Evolutionary conservation across 2,329 filamentous ascomycete species (phyloP), one percentile per base, ranked within the genome.

Genomic region (Fusarium pilosicola): DNA sequence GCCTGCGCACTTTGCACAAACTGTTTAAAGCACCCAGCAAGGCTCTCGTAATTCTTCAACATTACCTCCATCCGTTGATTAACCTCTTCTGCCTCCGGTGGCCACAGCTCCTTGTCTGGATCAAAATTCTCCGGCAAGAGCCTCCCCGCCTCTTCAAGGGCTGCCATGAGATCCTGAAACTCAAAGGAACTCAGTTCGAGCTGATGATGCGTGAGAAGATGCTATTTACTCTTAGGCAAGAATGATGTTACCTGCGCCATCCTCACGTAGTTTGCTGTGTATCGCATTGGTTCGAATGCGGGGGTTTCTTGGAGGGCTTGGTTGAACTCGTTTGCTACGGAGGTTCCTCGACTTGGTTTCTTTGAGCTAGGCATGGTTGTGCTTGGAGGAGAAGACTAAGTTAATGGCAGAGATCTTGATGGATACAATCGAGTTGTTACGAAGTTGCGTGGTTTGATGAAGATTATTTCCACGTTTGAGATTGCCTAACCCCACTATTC

Each of bases 281-380:
- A 61, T 7, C 52, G 57, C 69, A 73, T 73, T 7, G 42, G 51
- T 24, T 73, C 69, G 10, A 66, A 58, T 6, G 34, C 69, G 11
- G 46, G 49, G 5, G 52, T 62, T 20, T 39, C 17, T 11, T 44
- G 41, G 9, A 62, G 18, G 11, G 14, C 7, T 11, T 70, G 54
- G 28, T 42, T 45, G 12, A 73, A 70, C 6, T 73, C 48, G 11
- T 5, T 48, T 6, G 60, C 70, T 7, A 57, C n/a, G 3, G 59
- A 56, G 2, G 36, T 24, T 4, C 60, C 36, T 18, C 22, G 22
- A 8, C 12, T 18, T 1, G 52, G 15, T 15, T 57, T 57, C 2
- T 38, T 67, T 8, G 65, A 28, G 5, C 6, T 39, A 3, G 48
- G 2, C 71, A 74, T 74, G 8, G 10, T 1, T 30, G 15, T 3